Conservation (phyloP, 345 rosid genomes). For the Xanthoceras sorbifolium region DNA sequence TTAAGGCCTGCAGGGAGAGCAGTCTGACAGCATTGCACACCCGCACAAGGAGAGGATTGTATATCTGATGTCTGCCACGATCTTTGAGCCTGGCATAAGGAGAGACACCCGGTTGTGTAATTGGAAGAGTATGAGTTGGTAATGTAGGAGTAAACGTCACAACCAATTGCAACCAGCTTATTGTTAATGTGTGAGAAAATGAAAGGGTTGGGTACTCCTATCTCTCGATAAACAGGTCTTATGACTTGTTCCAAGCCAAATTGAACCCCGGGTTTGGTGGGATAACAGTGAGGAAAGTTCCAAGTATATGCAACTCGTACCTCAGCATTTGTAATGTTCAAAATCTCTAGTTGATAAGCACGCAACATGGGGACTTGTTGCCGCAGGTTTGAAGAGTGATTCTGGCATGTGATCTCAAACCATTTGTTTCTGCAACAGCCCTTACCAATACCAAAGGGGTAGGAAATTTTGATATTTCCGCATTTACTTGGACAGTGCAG, state of each 20-base stretch:
- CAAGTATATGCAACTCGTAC: neutral
- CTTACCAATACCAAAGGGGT: constrained; percentile 26
- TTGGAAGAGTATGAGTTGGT: neutral
- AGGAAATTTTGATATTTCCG: constrained; percentile 24
- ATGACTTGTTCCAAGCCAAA: neutral
- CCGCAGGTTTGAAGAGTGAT: neutral
- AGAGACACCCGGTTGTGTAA: constrained; percentile 18
- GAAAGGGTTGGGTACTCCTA: constrained; percentile 2
- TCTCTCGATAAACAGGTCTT: neutral
- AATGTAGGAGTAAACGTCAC: constrained; percentile 18
- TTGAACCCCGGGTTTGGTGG: neutral
- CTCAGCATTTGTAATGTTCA: neutral
- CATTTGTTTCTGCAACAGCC: constrained; percentile 16
- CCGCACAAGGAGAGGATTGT: constrained; percentile 1
- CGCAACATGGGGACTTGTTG: neutral
- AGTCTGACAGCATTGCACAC: constrained; percentile 24
- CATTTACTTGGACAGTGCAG: constrained; percentile 19
- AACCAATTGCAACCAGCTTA: constrained; percentile 17
- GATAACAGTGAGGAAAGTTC: constrained; percentile 11
- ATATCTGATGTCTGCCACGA: too few species aligned
- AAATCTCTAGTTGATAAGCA: constrained; percentile 17
- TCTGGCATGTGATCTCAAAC: constrained; percentile 21
- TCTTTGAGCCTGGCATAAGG: constrained; percentile 8
- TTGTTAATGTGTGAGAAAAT: constrained; percentile 18
- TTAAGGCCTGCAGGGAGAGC: constrained; percentile 19